These are phyloP conservation scores for Ogataea kodamae DNA, from an alignment of 805 yeast species.

Conservation along the genomic window DNA sequence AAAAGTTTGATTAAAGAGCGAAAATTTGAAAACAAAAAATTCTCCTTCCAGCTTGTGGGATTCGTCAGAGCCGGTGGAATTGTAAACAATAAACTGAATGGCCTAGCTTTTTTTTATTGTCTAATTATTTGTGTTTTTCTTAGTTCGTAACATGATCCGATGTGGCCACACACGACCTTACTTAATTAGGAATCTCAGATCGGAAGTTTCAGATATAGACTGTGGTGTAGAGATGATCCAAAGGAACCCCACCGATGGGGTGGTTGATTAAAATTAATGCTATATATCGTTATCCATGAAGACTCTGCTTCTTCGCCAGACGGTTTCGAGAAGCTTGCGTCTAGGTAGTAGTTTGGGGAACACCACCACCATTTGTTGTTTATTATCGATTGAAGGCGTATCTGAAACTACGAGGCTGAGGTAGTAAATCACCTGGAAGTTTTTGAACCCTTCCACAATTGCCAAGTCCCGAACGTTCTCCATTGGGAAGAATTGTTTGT, in stretches of 20 bases:
- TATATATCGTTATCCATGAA: conserved; percentile 7
- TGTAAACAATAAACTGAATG: conserved; percentile 6
- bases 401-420: conserved; percentile 53
- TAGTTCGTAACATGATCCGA: background rate
- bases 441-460: conserved; percentile 72
- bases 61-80: background rate
- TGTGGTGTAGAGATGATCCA: too few species aligned
- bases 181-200: conserved; percentile 7
- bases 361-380: conserved; percentile 26
- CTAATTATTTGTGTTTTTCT: conserved; percentile 8
- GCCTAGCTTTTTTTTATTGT: conserved; percentile 8
- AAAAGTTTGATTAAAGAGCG: conserved; percentile 7
- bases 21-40: conserved; percentile 9
- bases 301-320: conserved; percentile 25
- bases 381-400: conserved; percentile 17
- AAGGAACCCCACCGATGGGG: too few species aligned
- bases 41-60: conserved; percentile 1
- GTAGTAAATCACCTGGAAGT: conserved; percentile 63
- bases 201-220: too few species aligned
- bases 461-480: conserved; percentile 59
- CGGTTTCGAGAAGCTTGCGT: conserved; percentile 27
- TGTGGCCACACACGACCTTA: conserved; percentile 6
- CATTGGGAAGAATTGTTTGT: conserved; percentile 49
- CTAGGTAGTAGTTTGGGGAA: conserved; percentile 34
- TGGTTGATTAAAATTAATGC: background rate